Percentiles rank a stretch among this genome's conserved stretches.
Evolutionary conservation across 2,329 filamentous ascomycete genomes (phyloP).

Genomic region (Diaporthe caulivora): DNA sequence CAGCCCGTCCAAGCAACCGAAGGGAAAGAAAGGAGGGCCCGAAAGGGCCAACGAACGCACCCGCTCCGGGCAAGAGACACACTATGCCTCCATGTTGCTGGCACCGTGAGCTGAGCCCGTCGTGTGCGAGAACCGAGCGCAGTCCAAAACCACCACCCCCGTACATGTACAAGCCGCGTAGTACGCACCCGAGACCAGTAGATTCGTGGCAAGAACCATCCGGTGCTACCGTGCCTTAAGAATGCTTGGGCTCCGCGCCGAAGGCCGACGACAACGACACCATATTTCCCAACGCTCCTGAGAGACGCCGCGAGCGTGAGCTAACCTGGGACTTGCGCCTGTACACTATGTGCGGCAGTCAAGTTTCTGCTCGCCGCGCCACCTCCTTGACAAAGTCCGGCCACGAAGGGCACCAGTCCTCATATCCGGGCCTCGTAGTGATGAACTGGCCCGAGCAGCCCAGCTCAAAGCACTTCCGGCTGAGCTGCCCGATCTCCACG

Average conservation of each 20-base stretch:
- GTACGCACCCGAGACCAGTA: neutral
- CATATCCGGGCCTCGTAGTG: conserved; percentile 41
- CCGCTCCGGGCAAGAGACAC: neutral
- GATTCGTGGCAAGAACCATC: neutral
- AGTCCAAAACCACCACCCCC: neutral
- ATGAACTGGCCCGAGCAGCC: conserved; percentile 42
- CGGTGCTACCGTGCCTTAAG: neutral
- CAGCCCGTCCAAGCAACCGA: neutral
- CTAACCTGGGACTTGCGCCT: neutral
- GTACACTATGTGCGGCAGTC: neutral
- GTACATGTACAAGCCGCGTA: neutral
- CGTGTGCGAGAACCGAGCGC: neutral
- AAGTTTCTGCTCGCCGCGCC: conserved; percentile 29
- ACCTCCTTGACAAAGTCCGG: conserved; percentile 40
- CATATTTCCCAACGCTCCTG: neutral
- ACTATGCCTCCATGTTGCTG: neutral
- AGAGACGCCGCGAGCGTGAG: neutral
- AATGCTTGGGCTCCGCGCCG: neutral
- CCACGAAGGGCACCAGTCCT: conserved; percentile 42
- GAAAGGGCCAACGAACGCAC: neutral
- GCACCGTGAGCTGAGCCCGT: neutral
- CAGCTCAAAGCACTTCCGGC: conserved; percentile 33
- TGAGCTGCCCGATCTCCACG: conserved; percentile 34
- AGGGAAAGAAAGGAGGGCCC: neutral
- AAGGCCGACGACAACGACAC: neutral